A percentile compares a stretch with the other conserved stretches of the same genome.
Evolutionary conservation across 495 filamentous ascomycete species (phyloP).

Genomic region (Amorphotheca resinae): DNA sequence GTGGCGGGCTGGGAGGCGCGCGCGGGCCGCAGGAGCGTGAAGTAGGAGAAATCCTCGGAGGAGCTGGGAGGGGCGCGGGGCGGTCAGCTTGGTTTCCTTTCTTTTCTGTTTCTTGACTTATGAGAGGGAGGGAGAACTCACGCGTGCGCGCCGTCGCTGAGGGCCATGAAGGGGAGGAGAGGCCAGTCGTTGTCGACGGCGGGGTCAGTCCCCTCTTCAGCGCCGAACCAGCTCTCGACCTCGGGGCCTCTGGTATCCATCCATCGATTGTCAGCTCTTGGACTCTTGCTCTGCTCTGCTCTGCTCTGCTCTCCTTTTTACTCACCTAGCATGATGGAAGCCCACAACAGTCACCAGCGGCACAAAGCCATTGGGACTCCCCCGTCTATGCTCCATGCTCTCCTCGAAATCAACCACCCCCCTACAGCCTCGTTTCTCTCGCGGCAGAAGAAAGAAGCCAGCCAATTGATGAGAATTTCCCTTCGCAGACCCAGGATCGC

Average conservation of each 20-base stretch:
- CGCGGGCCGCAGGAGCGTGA: constrained; percentile 69
- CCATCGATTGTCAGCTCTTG: too few species aligned
- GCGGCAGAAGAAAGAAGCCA: too few species aligned
- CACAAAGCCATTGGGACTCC: constrained; percentile 24
- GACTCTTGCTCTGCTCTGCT: too few species aligned
- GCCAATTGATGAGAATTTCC: background rate
- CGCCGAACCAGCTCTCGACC: constrained; percentile 82
- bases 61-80: constrained; percentile 36
- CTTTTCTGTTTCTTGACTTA: too few species aligned
- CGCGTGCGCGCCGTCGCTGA: constrained; percentile 92
- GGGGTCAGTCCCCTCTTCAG: constrained; percentile 64
- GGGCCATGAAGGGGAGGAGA: constrained; percentile 91
- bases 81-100: too few species aligned
- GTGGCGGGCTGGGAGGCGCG: constrained; percentile 47
- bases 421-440: too few species aligned
- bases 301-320: constrained; percentile 2
- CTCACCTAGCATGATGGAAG: constrained; percentile 84
- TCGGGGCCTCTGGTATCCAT: constrained; percentile 62
- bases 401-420: too few species aligned
- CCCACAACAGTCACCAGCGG: constrained; percentile 83
- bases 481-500: background rate
- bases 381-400: constrained; percentile 7
- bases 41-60: constrained; percentile 95
- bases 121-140: constrained; percentile 34
- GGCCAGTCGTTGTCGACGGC: constrained; percentile 83